Conservation (phyloP, 345 rosid genomes). For the Angophora floribunda region DNA sequence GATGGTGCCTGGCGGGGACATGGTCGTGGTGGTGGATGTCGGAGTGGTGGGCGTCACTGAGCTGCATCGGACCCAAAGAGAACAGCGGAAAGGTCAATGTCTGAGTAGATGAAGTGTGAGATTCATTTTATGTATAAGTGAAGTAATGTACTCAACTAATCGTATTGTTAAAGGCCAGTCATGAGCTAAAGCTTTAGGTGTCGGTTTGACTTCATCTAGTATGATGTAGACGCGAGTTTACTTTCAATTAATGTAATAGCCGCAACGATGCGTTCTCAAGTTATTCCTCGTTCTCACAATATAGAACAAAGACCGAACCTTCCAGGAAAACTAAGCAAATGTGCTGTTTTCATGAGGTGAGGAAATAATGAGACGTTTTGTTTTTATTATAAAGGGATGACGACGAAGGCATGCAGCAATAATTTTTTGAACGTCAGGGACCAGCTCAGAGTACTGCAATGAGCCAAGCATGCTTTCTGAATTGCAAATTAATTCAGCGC, state of each 20-base stretch:
- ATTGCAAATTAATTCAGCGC: not conserved
- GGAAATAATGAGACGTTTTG: not conserved
- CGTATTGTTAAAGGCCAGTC: not conserved
- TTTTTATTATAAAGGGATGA: not conserved
- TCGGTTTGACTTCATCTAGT: not conserved
- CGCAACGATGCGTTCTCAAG: not conserved
- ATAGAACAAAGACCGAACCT: not conserved
- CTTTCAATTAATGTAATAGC: not conserved
- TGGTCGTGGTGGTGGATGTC: not conserved
- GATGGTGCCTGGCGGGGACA: not conserved
- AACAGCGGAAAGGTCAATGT: not conserved
- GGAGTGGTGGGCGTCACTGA: not conserved
- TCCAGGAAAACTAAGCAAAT: not conserved
- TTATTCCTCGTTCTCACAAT: not conserved
- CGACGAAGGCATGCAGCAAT: not conserved
- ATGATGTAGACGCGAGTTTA: not conserved
- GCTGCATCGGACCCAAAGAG: not conserved
- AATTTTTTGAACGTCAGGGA: not conserved
- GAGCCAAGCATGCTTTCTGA: not conserved
- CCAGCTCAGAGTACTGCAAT: not conserved
- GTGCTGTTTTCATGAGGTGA: not conserved
- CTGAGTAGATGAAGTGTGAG: not conserved
- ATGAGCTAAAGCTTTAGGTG: not conserved
- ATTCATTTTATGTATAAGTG: not conserved
- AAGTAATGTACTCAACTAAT: not conserved